Conservation (phyloP, 805 yeast genomes). For the Cyberlindnera maclurae region DNA sequence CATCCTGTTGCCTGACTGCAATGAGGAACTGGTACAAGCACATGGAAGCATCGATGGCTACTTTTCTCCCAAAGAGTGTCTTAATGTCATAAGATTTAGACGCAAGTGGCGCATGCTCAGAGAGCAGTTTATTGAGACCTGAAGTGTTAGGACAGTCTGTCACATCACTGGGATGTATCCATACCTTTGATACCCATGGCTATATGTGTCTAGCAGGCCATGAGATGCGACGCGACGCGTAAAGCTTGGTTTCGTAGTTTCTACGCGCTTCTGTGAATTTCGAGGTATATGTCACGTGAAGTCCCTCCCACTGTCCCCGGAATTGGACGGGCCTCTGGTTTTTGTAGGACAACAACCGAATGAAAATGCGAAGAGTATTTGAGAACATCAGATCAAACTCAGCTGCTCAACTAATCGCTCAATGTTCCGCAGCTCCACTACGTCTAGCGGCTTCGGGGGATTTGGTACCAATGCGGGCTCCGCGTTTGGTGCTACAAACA, state of each 20-base stretch:
- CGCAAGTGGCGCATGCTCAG: conserved; percentile 86
- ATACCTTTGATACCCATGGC: conserved; percentile 46
- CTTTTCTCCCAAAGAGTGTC: conserved; percentile 84
- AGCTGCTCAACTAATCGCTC: background rate
- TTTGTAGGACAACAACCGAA: no score
- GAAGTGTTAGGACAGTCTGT: conserved; percentile 1
- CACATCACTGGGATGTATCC: conserved; percentile 6
- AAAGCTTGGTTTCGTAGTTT: no score
- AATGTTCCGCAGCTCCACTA: conserved; percentile 23
- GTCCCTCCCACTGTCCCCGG: no score
- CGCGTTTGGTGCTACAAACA: conserved; percentile 22
- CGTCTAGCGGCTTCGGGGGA: conserved; percentile 27
- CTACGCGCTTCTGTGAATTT: background rate
- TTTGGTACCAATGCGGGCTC: conserved; percentile 27
- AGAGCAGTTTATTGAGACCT: conserved; percentile 80
- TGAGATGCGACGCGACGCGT: conserved; percentile 1
- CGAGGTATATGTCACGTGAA: no score
- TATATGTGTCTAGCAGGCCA: background rate
- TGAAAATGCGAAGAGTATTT: no score
- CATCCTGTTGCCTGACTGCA: conserved; percentile 95
- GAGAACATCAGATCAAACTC: no score
- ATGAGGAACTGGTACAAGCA: conserved; percentile 91
- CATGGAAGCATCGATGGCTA: conserved; percentile 97
- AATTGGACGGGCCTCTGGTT: no score
- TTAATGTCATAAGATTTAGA: conserved; percentile 75